Percentiles rank a stretch among this genome's conserved stretches.
These are phyloP conservation scores for Kockiozyma suomiensis DNA, from an alignment of 805 yeast species.

Conservation along the genomic window DNA sequence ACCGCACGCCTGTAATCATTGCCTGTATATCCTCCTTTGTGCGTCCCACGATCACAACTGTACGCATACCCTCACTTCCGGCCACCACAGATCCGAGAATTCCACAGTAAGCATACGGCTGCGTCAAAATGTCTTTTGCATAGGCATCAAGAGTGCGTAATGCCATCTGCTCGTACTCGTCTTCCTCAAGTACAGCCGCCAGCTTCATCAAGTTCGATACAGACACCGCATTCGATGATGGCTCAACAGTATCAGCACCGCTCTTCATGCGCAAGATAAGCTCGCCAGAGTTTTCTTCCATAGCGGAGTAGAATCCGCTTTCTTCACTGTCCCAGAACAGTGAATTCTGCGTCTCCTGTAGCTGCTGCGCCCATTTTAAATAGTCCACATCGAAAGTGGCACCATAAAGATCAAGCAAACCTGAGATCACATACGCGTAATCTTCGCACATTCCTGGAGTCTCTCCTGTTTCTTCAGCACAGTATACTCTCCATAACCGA, in stretches of 20 bases:
- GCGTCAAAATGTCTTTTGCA: conserved; percentile 21
- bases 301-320: conserved; percentile 42
- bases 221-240: conserved; percentile 45
- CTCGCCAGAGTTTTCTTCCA: conserved; percentile 22
- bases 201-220: conserved; percentile 41
- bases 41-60: conserved; percentile 20
- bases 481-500: conserved; percentile 34
- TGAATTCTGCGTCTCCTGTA: conserved; percentile 42
- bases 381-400: conserved; percentile 39
- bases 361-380: conserved; percentile 39
- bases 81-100: conserved; percentile 26
- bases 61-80: conserved; percentile 18
- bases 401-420: conserved; percentile 44
- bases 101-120: conserved; percentile 23
- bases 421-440: conserved; percentile 44
- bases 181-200: conserved; percentile 29
- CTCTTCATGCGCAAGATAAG: conserved; percentile 44
- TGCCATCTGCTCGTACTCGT: conserved; percentile 18
- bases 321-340: conserved; percentile 42
- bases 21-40: neutral
- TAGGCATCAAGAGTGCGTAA: conserved; percentile 19
- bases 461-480: conserved; percentile 14
- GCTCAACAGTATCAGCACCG: conserved; percentile 45
- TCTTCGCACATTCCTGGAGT: conserved; percentile 43
- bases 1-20: conserved; percentile 2